A percentile compares a stretch with the other conserved stretches of the same genome.
Evolutionary conservation across 768 basidiomycete species (phyloP).

Genomic region (Tubosaeta sp.): DNA sequence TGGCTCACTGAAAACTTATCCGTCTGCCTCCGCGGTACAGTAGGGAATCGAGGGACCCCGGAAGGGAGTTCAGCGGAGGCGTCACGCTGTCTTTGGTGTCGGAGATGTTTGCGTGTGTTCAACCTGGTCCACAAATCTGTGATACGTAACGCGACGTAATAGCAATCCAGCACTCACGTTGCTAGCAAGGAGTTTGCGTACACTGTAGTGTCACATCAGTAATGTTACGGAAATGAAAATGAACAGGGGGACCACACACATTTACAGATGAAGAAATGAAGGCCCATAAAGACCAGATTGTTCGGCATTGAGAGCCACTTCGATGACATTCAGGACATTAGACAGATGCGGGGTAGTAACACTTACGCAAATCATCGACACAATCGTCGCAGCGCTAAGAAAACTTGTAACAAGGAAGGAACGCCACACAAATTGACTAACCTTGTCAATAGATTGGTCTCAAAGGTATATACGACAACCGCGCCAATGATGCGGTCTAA

Average conservation of each 20-base stretch:
- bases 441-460: constrained; percentile 50
- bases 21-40: constrained; percentile 11
- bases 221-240: background rate
- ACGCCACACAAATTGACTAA: constrained; percentile 9
- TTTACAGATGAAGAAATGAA: constrained; percentile 53
- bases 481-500: constrained; percentile 45
- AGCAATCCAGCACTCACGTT: constrained; percentile 23
- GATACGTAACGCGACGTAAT: background rate
- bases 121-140: constrained; percentile 21
- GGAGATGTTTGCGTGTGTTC: constrained; percentile 35
- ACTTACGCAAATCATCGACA: constrained; percentile 42
- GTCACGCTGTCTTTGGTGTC: constrained; percentile 25
- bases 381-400: constrained; percentile 37
- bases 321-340: background rate
- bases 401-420: background rate
- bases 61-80: constrained; percentile 27
- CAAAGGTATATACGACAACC: constrained; percentile 49
- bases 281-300: constrained; percentile 49
- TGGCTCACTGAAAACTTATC: constrained; percentile 11
- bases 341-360: background rate
- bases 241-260: constrained; percentile 24
- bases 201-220: constrained; percentile 26
- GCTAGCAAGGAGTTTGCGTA: constrained; percentile 51
- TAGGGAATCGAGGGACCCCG: constrained; percentile 23
- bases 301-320: constrained; percentile 45